Evolutionary conservation across 2,329 filamentous ascomycete species (phyloP), one percentile per base, ranked within the genome.

Genomic region (Chrysosporium queenslandicum): DNA sequence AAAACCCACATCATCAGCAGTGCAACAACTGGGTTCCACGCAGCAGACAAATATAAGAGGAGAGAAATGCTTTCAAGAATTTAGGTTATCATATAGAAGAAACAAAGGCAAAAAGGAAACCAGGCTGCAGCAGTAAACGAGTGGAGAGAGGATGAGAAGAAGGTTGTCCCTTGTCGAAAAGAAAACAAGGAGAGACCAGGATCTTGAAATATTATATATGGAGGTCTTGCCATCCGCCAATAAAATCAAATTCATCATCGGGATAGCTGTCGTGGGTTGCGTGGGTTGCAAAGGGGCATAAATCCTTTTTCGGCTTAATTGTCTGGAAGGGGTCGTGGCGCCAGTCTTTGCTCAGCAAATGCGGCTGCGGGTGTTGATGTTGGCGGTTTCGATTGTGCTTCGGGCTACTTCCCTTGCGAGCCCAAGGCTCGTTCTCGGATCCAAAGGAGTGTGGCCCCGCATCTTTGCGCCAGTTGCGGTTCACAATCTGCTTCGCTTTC

Each of bases 201-300:
- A 56, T 55, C 36, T n/a, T 45, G 56, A 55, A 55, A 53, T 64
- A 72, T 75, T 79, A 81, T 69, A 80, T 76, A 69, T 81, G 78
- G 68, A 80, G 75, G 67, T 82, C 82, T 69, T 86, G 82, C 82
- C 87, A 94, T 73, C 86, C 87, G 76, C 89, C 89, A 82, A 95
- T 87, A 84, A 91, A 94, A 65, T 91, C 86, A 65, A 83, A 83
- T 68, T 87, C 68, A 25, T 69, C 53, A 32, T 69, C 54, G 14
- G 41, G 25, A 30, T 36, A 34, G 52, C 63, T 79, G 72, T 85
- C 83, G 64, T n/a, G n/a, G n/a, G n/a, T n/a, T n/a, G n/a, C n/a
- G n/a, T 76, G 70, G 61, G 64, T 61, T 42, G 64, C 63, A 40
- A 64, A 60, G 37, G 58, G 56, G 53, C 64, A 69, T 60, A 39